Evolutionary conservation across 2,329 filamentous ascomycete species (phyloP), one percentile per base, ranked within the genome.

Genomic region (Exophiala spinifera): DNA sequence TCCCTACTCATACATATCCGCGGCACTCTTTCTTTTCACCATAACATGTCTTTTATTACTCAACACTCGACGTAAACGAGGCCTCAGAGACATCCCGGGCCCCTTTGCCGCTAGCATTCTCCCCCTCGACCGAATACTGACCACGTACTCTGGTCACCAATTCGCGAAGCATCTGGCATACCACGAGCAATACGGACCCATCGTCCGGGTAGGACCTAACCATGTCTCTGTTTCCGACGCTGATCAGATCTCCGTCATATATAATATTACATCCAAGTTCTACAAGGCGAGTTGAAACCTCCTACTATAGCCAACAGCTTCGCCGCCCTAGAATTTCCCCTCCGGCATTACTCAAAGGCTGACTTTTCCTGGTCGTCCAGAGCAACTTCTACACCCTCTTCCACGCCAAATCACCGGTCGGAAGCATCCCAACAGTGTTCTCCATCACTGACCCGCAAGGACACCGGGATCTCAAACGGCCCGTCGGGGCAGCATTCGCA

Each of bases 401-500:
- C 46, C 49, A 59, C 19, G 56, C 53, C 17, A 56, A 51, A 46
- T 50, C 56, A 5, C 46, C 50, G 7, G 25, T 43, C n/a, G 66
- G 67, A 3, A 64, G 59, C 14, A 57, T 65, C 3, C 61, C 65
- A n/a, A 65, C 62, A 33, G 64, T 74, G n/a, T 74, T 76, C 56
- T 71, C 67, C 6, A 68, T 69, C 0, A 64, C 66, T 5, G 71
- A 75, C 44, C 73, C 76, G 39, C 60, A 56, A 1, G 69, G 69
- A 15, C 75, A 78, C 56, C 68, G 70, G 7, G 65, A 61, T 6
- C 70, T 74, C 4, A 74, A 72, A 45, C 66, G 70, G 13, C 66
- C 69, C 0, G 66, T 75, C 5, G 69, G 72, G 0, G 63, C 63
- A 19, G 66, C 70, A 0, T 77, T 75, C 54, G 68, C 71, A 1